Evolutionary conservation across 2,329 filamentous ascomycete genomes (phyloP), one percentile per base, ranked within the genome.

Genomic region (Fusarium napiforme): DNA sequence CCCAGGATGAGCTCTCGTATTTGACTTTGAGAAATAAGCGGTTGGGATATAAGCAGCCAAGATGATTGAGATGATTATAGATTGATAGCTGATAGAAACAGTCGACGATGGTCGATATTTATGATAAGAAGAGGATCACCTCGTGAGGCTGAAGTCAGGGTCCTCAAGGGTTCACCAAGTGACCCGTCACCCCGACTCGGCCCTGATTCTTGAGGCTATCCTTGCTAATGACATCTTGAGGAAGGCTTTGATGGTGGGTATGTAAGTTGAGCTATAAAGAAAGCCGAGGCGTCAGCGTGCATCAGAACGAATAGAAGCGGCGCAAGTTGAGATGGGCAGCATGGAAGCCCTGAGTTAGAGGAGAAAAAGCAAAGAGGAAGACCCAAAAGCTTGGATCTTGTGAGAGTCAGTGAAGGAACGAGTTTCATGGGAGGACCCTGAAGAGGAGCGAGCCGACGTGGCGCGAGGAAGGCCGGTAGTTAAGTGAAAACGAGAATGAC

Each of bases 391-490:
- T 67, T 76, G 64, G 71, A 70, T 72, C 49, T 68, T 74, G 71
- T 57, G 34, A 62, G 61, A 57, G 52, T 39, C 57, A 68, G 30
- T 69, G 60, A 67, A 75, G 64, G 62, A 60, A 63, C 66, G 9
- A 37, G 66, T 67, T 64, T 39, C 76, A 78, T 77, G 76, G 76
- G 67, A 71, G 65, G 74, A 60, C 76, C 76, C 69, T 77, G 76
- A 59, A 69, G 46, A 64, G 49, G 49, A 69, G 62, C 47, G 57
- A 60, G 73, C 56, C 67, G 65, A 77, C 67, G 75, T 78, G 76
- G 74, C 69, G 49, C 64, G 60, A 64, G 72, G 61, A 55, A 63
- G 62, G 34, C 47, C 60, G 61, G 60, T 62, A 73, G 67, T 66
- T 59, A 60, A 72, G 55, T 67, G 39, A 66, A 64, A 63, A 63